Percentiles rank a stretch among this genome's conserved stretches.
phyloP scores from a whole-genome alignment of 75 land plant species.

The Pinus taeda region DNA sequence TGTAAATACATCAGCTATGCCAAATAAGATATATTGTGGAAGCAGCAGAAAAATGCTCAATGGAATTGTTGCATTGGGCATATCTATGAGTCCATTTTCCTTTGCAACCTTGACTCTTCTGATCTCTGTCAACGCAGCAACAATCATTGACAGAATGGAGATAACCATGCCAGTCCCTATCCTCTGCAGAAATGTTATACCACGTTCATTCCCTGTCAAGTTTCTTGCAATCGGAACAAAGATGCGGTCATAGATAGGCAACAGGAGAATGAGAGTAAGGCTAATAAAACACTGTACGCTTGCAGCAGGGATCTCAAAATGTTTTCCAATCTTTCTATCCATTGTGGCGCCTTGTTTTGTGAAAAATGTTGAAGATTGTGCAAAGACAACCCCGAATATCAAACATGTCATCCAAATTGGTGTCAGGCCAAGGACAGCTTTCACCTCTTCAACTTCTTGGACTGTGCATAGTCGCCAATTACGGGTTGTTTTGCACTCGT shows the following conservation, averaged over 20 bases:
- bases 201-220: constrained; percentile 22
- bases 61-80: constrained; percentile 15
- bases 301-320: too few species aligned
- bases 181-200: constrained; percentile 46
- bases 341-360: constrained; percentile 80
- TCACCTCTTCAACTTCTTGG: constrained; percentile 32
- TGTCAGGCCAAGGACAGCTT: constrained; percentile 42
- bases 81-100: constrained; percentile 32
- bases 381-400: constrained; percentile 73
- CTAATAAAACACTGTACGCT: constrained; percentile 8
- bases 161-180: constrained; percentile 31
- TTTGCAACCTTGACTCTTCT: constrained; percentile 33
- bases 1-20: constrained; percentile 45
- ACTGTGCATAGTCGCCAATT: constrained; percentile 26
- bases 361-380: constrained; percentile 82
- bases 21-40: constrained; percentile 47
- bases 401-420: constrained; percentile 81
- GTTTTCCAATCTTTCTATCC: constrained; percentile 50
- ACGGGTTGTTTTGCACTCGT: neutral
- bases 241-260: neutral
- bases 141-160: constrained; percentile 50
- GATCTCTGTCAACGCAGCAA: constrained; percentile 57
- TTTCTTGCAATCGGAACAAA: constrained; percentile 24
- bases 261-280: constrained; percentile 27
- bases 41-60: constrained; percentile 30